Percentiles rank a stretch among this genome's conserved stretches.
phyloP scores from a whole-genome alignment of 352 stramenopile species.

The Phytophthora colocasiae region DNA sequence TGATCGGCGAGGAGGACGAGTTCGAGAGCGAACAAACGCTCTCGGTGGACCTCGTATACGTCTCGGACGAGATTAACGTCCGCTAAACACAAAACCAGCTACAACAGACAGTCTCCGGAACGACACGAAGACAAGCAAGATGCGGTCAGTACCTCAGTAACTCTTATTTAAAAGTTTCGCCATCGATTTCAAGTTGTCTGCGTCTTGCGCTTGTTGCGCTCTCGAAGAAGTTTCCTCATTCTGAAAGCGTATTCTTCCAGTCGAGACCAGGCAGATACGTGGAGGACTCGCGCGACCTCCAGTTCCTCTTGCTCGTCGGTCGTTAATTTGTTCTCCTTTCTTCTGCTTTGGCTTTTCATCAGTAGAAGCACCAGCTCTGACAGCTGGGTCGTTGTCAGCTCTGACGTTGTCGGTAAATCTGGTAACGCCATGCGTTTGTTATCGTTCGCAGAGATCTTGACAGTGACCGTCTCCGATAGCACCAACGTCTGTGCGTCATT shows the following conservation, averaged over 20 bases:
- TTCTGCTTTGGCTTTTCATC: constrained; percentile 53
- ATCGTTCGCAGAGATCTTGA: constrained; percentile 18
- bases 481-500: constrained; percentile 33
- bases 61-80: constrained; percentile 13
- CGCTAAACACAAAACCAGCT: constrained; percentile 10
- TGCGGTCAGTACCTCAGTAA: constrained; percentile 13
- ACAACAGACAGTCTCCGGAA: constrained; percentile 2
- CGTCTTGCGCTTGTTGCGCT: constrained; percentile 27
- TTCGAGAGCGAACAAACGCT: constrained; percentile 22
- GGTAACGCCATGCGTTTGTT: constrained; percentile 10
- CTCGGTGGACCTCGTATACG: constrained; percentile 29
- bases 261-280: constrained; percentile 20
- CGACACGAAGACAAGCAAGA: constrained; percentile 19
- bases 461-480: constrained; percentile 44
- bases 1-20: constrained; percentile 52
- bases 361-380: constrained; percentile 47
- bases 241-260: constrained; percentile 37
- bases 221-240: constrained; percentile 32
- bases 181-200: constrained; percentile 1
- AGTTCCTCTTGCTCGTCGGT: constrained; percentile 26
- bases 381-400: constrained; percentile 19
- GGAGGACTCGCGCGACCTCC: constrained; percentile 4
- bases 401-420: constrained; percentile 1
- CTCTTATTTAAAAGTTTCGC: constrained; percentile 42
- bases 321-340: constrained; percentile 34